phyloP scores from a whole-genome alignment of 2,329 filamentous ascomycete genomes.

The Fragosphaeria purpurea region DNA sequence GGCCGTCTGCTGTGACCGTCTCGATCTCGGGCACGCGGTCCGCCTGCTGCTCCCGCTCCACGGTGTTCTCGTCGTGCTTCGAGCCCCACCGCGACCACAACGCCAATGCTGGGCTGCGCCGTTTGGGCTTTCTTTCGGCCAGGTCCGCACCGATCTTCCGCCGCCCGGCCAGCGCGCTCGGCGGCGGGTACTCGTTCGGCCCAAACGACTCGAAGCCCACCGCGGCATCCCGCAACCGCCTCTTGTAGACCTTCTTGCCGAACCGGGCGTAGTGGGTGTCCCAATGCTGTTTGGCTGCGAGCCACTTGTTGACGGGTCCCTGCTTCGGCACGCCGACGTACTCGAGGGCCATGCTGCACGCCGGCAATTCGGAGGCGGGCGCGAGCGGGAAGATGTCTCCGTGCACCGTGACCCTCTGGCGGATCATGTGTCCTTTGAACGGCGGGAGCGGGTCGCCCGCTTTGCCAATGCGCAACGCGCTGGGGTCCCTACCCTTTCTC shows the following conservation, averaged over 20 bases:
- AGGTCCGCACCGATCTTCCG: constrained; percentile 38
- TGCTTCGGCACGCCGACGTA: constrained; percentile 73
- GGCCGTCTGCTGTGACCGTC: constrained; percentile 22
- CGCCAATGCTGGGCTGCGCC: constrained; percentile 58
- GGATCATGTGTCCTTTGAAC: constrained; percentile 83
- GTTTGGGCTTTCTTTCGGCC: constrained; percentile 43
- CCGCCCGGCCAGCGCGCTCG: constrained; percentile 70
- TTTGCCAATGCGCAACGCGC: constrained; percentile 51
- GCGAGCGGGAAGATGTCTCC: constrained; percentile 63
- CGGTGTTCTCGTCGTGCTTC: constrained; percentile 72
- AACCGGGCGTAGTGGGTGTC: constrained; percentile 61
- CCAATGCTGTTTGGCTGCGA: constrained; percentile 61
- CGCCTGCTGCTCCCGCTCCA: constrained; percentile 48
- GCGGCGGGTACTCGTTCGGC: constrained; percentile 66
- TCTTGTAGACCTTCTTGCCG: constrained; percentile 62
- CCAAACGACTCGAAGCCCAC: constrained; percentile 62
- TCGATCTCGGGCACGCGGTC: constrained; percentile 19
- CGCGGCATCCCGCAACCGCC: constrained; percentile 61
- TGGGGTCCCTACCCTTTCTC: neutral
- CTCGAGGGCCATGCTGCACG: constrained; percentile 48
- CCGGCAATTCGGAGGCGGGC: constrained; percentile 53
- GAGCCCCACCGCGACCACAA: constrained; percentile 85
- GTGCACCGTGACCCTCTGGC: constrained; percentile 72
- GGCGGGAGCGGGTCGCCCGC: constrained; percentile 74
- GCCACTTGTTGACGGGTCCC: constrained; percentile 73